A percentile compares a stretch with the other conserved stretches of the same genome.
These are phyloP conservation scores for Lepidopterella palustris DNA, from an alignment of 495 filamentous ascomycete species.

Conservation along the genomic window DNA sequence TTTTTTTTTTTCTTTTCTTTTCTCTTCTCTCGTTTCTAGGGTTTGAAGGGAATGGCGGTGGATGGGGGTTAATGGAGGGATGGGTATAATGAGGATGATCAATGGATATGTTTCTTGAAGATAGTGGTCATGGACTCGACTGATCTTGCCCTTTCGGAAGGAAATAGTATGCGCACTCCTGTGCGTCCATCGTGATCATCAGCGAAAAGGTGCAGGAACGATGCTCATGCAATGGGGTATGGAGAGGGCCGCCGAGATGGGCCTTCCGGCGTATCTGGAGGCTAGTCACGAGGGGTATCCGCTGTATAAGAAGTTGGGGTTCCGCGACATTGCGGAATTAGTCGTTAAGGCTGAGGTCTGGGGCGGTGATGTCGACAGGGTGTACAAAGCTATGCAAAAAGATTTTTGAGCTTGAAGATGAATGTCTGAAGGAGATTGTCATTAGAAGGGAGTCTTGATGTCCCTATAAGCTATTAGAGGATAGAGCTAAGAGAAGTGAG, in stretches of 20 bases:
- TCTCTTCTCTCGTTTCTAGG: background rate
- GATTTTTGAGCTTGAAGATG: background rate
- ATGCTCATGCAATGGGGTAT: background rate
- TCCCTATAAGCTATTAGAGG: too few species aligned
- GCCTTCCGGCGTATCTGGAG: background rate
- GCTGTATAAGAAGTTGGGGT: background rate
- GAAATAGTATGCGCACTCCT: background rate
- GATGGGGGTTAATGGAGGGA: too few species aligned
- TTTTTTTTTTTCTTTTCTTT: too few species aligned
- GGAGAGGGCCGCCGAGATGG: background rate
- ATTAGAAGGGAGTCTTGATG: too few species aligned
- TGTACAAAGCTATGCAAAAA: background rate
- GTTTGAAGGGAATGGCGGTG: too few species aligned
- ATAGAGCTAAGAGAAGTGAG: too few species aligned
- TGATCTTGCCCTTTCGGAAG: background rate
- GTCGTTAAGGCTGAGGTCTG: background rate
- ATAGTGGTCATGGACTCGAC: too few species aligned
- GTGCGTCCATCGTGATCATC: background rate
- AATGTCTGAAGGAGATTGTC: background rate
- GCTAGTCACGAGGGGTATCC: background rate
- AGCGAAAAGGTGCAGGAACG: background rate
- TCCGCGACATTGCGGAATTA: background rate
- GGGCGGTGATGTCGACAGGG: background rate
- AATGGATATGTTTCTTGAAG: too few species aligned
- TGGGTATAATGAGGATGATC: too few species aligned